A percentile compares a stretch with the other conserved stretches of the same genome.
These are phyloP conservation scores for Dalbergia oliveri DNA, from an alignment of 306 rosid genomes.

Conservation along the genomic window DNA sequence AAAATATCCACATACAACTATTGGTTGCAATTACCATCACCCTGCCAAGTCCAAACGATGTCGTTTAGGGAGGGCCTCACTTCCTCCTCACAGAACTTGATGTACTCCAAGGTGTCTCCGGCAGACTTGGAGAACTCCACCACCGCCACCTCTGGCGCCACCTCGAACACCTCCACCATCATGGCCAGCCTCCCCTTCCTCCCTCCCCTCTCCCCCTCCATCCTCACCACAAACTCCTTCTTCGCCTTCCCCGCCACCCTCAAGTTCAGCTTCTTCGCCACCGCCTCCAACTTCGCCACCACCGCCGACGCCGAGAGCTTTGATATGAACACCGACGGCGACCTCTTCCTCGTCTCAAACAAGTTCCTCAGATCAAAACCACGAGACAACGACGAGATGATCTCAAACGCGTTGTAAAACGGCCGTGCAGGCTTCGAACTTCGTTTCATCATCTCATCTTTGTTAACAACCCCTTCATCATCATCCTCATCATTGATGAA, in stretches of 20 bases:
- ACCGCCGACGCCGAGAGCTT: slow-evolving; percentile 70
- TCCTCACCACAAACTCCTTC: slow-evolving; percentile 67
- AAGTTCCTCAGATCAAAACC: slow-evolving; percentile 78
- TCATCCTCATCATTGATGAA: slow-evolving; percentile 27
- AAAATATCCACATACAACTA: neutral
- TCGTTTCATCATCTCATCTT: neutral
- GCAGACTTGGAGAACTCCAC: slow-evolving; percentile 69
- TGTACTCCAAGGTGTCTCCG: slow-evolving; percentile 79
- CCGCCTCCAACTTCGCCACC: slow-evolving; percentile 57
- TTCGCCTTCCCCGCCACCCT: slow-evolving; percentile 48
- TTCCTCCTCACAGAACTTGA: slow-evolving; percentile 72
- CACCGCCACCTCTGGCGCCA: slow-evolving; percentile 78
- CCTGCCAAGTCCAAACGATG: slow-evolving; percentile 97
- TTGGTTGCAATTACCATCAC: slow-evolving; percentile 41
- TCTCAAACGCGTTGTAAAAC: slow-evolving; percentile 83
- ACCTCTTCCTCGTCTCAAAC: slow-evolving; percentile 71
- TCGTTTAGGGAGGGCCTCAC: slow-evolving; percentile 84
- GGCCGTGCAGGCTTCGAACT: slow-evolving; percentile 60
- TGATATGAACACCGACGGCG: slow-evolving; percentile 66
- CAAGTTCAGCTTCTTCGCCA: slow-evolving; percentile 63
- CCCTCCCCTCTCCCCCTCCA: slow-evolving; percentile 70
- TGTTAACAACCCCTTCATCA: neutral
- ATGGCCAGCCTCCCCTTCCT: slow-evolving; percentile 76
- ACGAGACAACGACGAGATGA: slow-evolving; percentile 74
- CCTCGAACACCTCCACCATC: slow-evolving; percentile 72